Percentiles rank a stretch among this genome's conserved stretches.
These are phyloP conservation scores for Wakefieldia striispora DNA, from an alignment of 768 basidiomycete genomes.

Conservation along the genomic window DNA sequence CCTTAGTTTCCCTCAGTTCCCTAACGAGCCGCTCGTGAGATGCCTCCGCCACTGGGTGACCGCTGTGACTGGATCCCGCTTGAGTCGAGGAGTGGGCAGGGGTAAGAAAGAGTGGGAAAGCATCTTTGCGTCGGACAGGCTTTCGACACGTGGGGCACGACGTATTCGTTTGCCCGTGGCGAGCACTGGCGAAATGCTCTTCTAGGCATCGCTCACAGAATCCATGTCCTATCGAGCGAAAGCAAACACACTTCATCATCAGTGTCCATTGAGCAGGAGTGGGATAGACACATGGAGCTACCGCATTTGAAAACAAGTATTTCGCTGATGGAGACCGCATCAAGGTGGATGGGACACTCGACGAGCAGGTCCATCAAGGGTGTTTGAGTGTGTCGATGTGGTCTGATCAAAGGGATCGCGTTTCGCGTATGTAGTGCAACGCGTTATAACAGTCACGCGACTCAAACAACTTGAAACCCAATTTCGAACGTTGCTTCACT, in stretches of 20 bases:
- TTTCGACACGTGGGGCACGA: constrained; percentile 33
- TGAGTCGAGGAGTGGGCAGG: constrained; percentile 12
- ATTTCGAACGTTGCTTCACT: no score
- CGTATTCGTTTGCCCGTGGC: constrained; percentile 1
- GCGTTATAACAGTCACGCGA: no score
- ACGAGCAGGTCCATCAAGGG: constrained; percentile 21
- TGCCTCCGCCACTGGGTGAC: constrained; percentile 3
- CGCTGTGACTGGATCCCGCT: background rate
- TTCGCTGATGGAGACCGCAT: constrained; percentile 25
- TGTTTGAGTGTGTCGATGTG: constrained; percentile 1
- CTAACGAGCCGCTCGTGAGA: constrained; percentile 6
- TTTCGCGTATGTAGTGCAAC: background rate
- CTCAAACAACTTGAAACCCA: no score
- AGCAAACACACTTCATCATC: constrained; percentile 10
- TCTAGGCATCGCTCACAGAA: constrained; percentile 31
- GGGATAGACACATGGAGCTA: constrained; percentile 13
- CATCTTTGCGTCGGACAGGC: constrained; percentile 25
- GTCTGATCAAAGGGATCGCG: background rate
- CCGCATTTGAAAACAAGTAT: constrained; percentile 32
- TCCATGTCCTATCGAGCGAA: constrained; percentile 28
- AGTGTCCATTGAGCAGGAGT: constrained; percentile 5
- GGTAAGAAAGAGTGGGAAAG: constrained; percentile 26
- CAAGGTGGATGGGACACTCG: constrained; percentile 34
- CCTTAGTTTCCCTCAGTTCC: constrained; percentile 13
- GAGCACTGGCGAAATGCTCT: constrained; percentile 14